Percentiles rank a stretch among this genome's conserved stretches.
phyloP scores from a whole-genome alignment of 2,329 filamentous ascomycete genomes.

The Fusarium dimerum region DNA sequence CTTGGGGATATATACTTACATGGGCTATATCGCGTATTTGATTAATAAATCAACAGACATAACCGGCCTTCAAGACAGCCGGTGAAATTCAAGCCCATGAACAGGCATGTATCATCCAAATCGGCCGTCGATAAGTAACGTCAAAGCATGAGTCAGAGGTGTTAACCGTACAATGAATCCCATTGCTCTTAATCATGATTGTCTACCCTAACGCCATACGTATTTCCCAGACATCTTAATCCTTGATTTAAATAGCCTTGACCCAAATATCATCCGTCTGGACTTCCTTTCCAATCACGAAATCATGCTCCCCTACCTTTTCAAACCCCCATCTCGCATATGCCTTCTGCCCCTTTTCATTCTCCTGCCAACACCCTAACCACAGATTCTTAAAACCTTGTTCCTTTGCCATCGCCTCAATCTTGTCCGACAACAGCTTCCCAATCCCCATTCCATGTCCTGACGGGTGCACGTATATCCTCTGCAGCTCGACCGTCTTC shows the following conservation, averaged over 20 bases:
- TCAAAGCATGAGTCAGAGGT: too few relatives aligned
- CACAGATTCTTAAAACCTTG: slow-evolving; percentile 43
- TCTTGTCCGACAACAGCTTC: slow-evolving; percentile 29
- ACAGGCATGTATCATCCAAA: too few relatives aligned
- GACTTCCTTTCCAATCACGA: slow-evolving; percentile 40
- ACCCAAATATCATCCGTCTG: slow-evolving; percentile 46
- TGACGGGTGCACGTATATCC: slow-evolving; percentile 41
- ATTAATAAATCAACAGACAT: too few relatives aligned
- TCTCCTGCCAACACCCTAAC: slow-evolving; percentile 52
- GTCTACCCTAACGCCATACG: not conserved
- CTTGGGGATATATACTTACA: too few relatives aligned
- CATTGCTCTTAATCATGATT: not conserved
- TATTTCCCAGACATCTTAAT: not conserved
- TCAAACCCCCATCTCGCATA: slow-evolving; percentile 45
- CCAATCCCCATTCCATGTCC: slow-evolving; percentile 42
- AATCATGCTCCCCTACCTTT: slow-evolving; percentile 42
- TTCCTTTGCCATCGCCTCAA: slow-evolving; percentile 36
- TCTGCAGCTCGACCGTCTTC: slow-evolving; percentile 41
- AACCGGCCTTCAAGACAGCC: too few relatives aligned
- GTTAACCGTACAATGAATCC: too few relatives aligned
- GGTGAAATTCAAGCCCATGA: too few relatives aligned
- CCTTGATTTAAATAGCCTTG: slow-evolving; percentile 23
- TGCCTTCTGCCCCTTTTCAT: slow-evolving; percentile 37
- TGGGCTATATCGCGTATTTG: too few relatives aligned
- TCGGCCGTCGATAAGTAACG: too few relatives aligned